A percentile compares a stretch with the other conserved stretches of the same genome.
phyloP scores from a whole-genome alignment of 2,329 filamentous ascomycete genomes.

The Pseudogymnoascus sp. region DNA sequence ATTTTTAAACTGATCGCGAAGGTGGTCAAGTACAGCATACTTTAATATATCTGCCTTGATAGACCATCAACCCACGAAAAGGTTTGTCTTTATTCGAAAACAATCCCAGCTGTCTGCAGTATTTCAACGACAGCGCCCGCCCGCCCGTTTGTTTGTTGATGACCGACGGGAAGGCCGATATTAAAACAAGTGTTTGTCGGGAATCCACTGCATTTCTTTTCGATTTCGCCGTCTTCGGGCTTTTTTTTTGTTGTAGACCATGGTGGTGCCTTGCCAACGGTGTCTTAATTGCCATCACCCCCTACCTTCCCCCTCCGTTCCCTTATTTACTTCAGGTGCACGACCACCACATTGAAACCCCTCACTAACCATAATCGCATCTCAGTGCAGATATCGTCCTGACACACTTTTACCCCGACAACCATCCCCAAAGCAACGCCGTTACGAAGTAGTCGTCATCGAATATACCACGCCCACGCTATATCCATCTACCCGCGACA shows the following conservation, averaged over 20 bases:
- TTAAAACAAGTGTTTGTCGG: slow-evolving; percentile 6
- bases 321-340: slow-evolving; percentile 8
- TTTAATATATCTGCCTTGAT: slow-evolving; percentile 3
- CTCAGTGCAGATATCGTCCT: slow-evolving; percentile 1
- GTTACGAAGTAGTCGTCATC: slow-evolving; percentile 1
- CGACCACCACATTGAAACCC: slow-evolving; percentile 3
- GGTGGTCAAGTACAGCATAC: slow-evolving; percentile 4
- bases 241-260: neutral
- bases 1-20: neutral
- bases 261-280: slow-evolving; percentile 9
- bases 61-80: neutral
- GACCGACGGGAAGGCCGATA: slow-evolving; percentile 1
- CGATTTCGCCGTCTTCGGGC: neutral
- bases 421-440: slow-evolving; percentile 6
- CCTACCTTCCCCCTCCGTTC: neutral
- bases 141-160: neutral
- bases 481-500: slow-evolving; percentile 5
- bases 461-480: neutral
- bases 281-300: neutral
- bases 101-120: neutral
- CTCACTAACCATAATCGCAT: slow-evolving; percentile 7
- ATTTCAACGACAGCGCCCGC: neutral
- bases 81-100: slow-evolving; percentile 1
- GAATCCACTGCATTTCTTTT: slow-evolving; percentile 4
- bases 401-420: neutral